Evolutionary conservation across 23 red algal genomes (phyloP), one percentile per base, ranked within the genome.

Genomic region (Gracilaria vermiculophylla): DNA sequence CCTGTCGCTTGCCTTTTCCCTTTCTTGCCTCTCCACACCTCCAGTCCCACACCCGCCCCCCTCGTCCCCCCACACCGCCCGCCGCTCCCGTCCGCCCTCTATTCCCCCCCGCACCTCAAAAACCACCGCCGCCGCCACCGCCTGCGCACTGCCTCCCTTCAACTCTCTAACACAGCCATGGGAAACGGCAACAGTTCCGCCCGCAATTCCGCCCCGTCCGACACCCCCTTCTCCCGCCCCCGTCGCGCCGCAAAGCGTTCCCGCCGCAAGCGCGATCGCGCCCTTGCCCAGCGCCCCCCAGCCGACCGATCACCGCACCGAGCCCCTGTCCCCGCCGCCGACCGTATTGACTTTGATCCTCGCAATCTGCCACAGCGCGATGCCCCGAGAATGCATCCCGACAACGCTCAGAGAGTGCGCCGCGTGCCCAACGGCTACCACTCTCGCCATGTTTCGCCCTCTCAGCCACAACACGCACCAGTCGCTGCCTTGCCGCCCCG

Each of bases 331-430:
- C 67, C 67, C 21, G 23, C 21, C 28, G 42, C 36, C 42, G 67
- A 73, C 67, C 67, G 67, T 23, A 73, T 73, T 36, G 67, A 73
- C 67, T 73, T 73, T 73, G 67, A 73, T 73, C 67, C 67, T n/a
- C 67, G 67, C 42, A 73, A 73, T n/a, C 35, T 73, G 40, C 67
- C 67, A 20, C 67, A 73, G 32, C 32, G 67, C 32, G 67, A 48
- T 48, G 67, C 67, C 17, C 67, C 67, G 1, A 73, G 67, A 48
- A 47, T 73, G 39, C 67, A 73, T 48, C 67, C 39, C 1, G 67
- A 73, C 4, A 47, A 34, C 37, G 39, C 42, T 1, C 67, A 73
- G 1, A 42, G 67, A 42, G 1, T 2, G 44, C 67, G 67, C 32
- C 37, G 67, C 23, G 42, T 40, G 6, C 39, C 67, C 1, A 73